Conservation (phyloP, 2,329 filamentous ascomycete genomes). For the Ascochyta lentis region DNA sequence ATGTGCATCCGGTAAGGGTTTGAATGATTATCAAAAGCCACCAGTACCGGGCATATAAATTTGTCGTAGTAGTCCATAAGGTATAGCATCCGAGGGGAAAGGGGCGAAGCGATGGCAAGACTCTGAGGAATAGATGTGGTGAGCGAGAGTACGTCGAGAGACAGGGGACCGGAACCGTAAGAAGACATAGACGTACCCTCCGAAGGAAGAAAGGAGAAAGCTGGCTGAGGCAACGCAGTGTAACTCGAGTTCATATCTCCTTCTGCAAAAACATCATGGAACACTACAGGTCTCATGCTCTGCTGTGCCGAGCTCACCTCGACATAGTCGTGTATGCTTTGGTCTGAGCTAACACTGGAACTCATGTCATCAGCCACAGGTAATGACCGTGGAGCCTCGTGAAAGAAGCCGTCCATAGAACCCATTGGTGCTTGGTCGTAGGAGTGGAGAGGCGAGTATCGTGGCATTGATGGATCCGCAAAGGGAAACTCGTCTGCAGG, state of each 20-base stretch:
- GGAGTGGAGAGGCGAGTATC: constrained; percentile 42
- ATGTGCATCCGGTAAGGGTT: constrained; percentile 90
- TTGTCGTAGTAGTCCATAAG: constrained; percentile 94
- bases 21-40: constrained; percentile 80
- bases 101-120: constrained; percentile 61
- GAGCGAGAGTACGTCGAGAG: constrained; percentile 48
- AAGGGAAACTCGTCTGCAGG: constrained; percentile 54
- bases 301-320: constrained; percentile 47
- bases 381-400: constrained; percentile 45
- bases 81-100: constrained; percentile 81
- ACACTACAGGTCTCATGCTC: constrained; percentile 44
- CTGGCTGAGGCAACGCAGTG: constrained; percentile 45
- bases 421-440: constrained; percentile 46
- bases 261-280: constrained; percentile 49
- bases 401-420: constrained; percentile 48
- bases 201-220: constrained; percentile 50
- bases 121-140: constrained; percentile 52
- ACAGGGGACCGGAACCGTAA: constrained; percentile 48
- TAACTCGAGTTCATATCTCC: constrained; percentile 49
- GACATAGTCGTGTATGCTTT: constrained; percentile 53
- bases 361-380: constrained; percentile 51
- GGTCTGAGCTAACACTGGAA: constrained; percentile 56
- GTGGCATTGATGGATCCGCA: constrained; percentile 49
- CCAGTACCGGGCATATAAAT: constrained; percentile 88
- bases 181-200: constrained; percentile 52